Conservation (phyloP, 2,329 filamentous ascomycete species). For the Plectosphaerella sp. region DNA sequence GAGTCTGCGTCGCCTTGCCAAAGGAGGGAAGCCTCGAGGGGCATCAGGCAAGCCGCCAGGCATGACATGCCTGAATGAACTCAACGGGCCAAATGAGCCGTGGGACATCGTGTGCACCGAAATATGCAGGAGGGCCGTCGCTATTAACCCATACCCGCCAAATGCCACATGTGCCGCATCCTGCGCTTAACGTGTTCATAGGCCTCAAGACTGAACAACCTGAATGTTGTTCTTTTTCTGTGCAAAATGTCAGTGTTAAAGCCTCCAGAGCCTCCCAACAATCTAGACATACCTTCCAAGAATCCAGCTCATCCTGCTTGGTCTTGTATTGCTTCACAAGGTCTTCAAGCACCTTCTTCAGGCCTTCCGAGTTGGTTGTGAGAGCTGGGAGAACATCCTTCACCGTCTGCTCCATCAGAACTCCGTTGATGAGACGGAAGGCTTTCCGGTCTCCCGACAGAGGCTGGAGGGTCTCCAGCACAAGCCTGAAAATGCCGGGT, state of each 20-base stretch:
- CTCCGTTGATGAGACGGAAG: conserved; percentile 98
- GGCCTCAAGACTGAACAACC: conserved; percentile 67
- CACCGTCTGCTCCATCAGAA: conserved; percentile 90
- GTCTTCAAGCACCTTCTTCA: conserved; percentile 92
- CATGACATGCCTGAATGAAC: too few species aligned
- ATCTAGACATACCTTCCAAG: conserved; percentile 80
- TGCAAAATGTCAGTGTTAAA: conserved; percentile 10
- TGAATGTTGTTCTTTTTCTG: conserved; percentile 90
- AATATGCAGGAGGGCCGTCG: too few species aligned
- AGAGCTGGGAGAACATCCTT: conserved; percentile 87
- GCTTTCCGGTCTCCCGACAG: conserved; percentile 85
- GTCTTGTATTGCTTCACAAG: conserved; percentile 93
- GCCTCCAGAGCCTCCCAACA: not conserved
- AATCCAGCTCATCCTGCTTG: conserved; percentile 93
- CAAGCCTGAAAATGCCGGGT: conserved; percentile 59
- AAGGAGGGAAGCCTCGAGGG: too few species aligned
- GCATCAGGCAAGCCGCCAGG: too few species aligned
- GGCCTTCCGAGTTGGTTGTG: conserved; percentile 87
- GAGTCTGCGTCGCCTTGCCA: too few species aligned
- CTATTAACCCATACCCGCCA: too few species aligned
- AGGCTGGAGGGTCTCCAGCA: conserved; percentile 85
- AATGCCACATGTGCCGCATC: too few species aligned
- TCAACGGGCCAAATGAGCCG: too few species aligned
- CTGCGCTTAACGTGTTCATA: too few species aligned
- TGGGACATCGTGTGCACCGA: too few species aligned